Base-by-base conservation (phyloP, 192 early-diverging fungal species). In the Backusella liffmaniae region DNA sequence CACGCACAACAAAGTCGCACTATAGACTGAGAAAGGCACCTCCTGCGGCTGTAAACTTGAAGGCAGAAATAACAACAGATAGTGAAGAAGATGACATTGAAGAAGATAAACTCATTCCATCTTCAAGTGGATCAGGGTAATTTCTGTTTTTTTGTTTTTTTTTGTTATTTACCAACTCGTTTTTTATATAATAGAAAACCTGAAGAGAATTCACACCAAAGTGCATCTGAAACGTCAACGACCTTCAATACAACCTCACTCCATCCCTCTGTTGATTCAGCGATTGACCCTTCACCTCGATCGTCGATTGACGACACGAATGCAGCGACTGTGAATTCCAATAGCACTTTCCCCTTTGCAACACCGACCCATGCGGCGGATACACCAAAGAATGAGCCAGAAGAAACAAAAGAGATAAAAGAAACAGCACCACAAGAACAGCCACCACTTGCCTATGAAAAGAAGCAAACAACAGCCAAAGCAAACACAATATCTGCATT, bases 21-120 rank as follows among this genome's bases (percentile, higher is more conserved):
- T 77, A 77, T 12, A 67, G 73, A 59, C 70, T 29, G 66, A 44
- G 72, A 73, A 78, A 78, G 35, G 78, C 70, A 18, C 49, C 72
- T 69, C 79, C 74, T 72, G 77, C 79, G 51, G 84, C 79, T 51
- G 73, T 82, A 29, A 89, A 93, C 39, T 89, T 88, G 69, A 91
- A 70, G 88, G 89, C 66, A 89, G 86, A 36, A 92, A 88, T 35
- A 29, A 29, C 42, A 86, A 91, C 59, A 69, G 91, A 91, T 32
- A 88, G 53, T 26, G 78, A 72, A 35, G 68, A 66, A 15, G 51
- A 34, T 36, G 73, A 73, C 23, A 66, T 71, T 59, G 44, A 70
- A 29, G 23, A 37, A 18, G 36, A 39, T 26, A 78, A 68, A 51
- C 23, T 42, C 26, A 72, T 62, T 10, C 21, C 56, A 29, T 62